Evolutionary conservation across 192 early-diverging fungal genomes (phyloP).

Genomic region (Chytriomyces sp.): DNA sequence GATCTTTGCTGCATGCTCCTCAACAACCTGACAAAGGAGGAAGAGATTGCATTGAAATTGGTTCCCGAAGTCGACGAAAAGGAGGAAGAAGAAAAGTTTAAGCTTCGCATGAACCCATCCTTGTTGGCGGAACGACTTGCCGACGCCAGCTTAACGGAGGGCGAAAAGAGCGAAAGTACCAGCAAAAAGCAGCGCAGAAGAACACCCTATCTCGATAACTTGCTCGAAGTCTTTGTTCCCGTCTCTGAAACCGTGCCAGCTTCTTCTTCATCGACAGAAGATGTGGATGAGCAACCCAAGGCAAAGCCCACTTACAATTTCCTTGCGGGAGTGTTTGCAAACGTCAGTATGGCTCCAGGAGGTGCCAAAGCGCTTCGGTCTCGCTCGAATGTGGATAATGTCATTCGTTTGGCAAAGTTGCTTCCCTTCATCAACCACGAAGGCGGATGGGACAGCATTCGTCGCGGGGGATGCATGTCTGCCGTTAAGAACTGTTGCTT

Average conservation of each 20-base stretch:
- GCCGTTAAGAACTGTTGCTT: constrained; percentile 91
- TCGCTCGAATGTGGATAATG: constrained; percentile 64
- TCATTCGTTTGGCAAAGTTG: constrained; percentile 81
- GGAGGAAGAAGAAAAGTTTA: constrained; percentile 28
- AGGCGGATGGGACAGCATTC: constrained; percentile 64
- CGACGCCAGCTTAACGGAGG: background rate
- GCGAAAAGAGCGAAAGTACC: background rate
- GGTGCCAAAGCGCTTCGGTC: constrained; percentile 71
- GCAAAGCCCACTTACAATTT: constrained; percentile 67
- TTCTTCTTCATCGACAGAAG: background rate
- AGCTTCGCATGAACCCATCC: constrained; percentile 18
- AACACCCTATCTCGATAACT: constrained; percentile 72
- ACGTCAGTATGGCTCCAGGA: constrained; percentile 62
- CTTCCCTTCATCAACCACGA: constrained; percentile 84
- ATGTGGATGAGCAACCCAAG: constrained; percentile 7
- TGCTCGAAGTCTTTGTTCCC: constrained; percentile 84
- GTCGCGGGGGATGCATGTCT: constrained; percentile 84
- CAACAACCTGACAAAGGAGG: constrained; percentile 86
- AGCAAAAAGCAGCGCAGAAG: constrained; percentile 40
- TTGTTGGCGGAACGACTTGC: constrained; percentile 37
- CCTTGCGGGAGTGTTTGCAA: constrained; percentile 91
- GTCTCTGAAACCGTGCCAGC: constrained; percentile 62
- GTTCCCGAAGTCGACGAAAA: constrained; percentile 43
- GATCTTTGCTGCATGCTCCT: constrained; percentile 89
- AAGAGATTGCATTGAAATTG: constrained; percentile 61